A percentile compares a stretch with the other conserved stretches of the same genome.
Conservation (phyloP, 2,329 filamentous ascomycete genomes). For the Ambrosiella beaveri region DNA sequence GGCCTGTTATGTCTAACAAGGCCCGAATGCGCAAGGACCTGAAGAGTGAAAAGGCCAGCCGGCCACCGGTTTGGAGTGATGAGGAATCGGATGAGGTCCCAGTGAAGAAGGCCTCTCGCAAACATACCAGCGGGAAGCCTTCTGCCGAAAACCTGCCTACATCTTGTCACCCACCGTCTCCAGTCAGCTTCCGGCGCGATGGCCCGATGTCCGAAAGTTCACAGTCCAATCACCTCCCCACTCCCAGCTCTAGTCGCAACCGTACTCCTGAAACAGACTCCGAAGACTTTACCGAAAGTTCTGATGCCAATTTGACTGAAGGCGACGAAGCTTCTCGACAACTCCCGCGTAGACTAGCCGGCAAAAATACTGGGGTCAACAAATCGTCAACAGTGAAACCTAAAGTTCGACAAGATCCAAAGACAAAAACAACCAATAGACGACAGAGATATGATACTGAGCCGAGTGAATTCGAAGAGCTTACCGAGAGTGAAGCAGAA, state of each 20-base stretch:
- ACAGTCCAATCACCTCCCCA: constrained; percentile 9
- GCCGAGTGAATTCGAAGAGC: constrained; percentile 9
- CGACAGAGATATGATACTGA: constrained; percentile 4
- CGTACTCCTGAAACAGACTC: constrained; percentile 9
- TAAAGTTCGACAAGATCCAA: neutral
- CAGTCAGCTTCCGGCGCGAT: constrained; percentile 7
- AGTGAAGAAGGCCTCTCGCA: neutral
- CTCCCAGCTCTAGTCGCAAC: constrained; percentile 9
- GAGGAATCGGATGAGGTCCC: neutral
- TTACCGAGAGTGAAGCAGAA: neutral
- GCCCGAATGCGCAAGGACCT: constrained; percentile 1
- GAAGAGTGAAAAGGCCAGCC: constrained; percentile 2
- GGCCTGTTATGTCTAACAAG: neutral
- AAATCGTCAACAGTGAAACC: neutral
- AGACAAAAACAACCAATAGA: neutral
- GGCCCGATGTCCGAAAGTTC: constrained; percentile 7
- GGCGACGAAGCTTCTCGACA: neutral
- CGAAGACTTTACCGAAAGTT: constrained; percentile 3
- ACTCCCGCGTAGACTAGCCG: too few relatives aligned
- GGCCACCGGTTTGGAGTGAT: constrained; percentile 5
- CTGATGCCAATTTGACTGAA: neutral
- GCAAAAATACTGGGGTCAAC: neutral
- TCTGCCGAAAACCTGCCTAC: neutral
- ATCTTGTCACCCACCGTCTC: constrained; percentile 6
- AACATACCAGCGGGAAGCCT: neutral